phyloP scores from a whole-genome alignment of 495 filamentous ascomycete genomes.

The Massariosphaeria phaeospora region DNA sequence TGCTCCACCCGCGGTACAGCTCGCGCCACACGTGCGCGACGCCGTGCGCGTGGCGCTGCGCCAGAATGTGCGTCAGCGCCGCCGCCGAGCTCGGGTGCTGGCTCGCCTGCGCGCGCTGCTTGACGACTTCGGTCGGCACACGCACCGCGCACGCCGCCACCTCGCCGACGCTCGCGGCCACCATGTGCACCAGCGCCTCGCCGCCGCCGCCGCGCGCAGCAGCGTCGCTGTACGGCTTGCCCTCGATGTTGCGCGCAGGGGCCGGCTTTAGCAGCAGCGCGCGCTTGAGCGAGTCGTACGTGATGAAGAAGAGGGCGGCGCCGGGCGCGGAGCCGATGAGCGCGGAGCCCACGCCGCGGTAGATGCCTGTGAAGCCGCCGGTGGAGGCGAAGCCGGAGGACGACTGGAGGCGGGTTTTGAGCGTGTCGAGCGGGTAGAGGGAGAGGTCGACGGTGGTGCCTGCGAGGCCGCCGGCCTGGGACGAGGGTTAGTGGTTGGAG shows the following conservation, averaged over 20 bases:
- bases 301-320: slow-evolving; percentile 97
- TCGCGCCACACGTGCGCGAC: slow-evolving; percentile 64
- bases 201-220: slow-evolving; percentile 6
- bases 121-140: slow-evolving; percentile 94
- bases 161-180: slow-evolving; percentile 84
- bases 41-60: slow-evolving; percentile 43
- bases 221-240: slow-evolving; percentile 18
- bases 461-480: slow-evolving; percentile 42
- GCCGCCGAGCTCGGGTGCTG: slow-evolving; percentile 58
- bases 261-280: background rate
- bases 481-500: slow-evolving; percentile 47
- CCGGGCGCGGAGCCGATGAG: slow-evolving; percentile 91
- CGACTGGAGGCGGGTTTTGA: slow-evolving; percentile 74
- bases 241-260: slow-evolving; percentile 19
- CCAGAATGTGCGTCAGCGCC: slow-evolving; percentile 66
- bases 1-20: slow-evolving; percentile 81
- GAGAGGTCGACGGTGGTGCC: slow-evolving; percentile 44
- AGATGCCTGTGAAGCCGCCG: slow-evolving; percentile 69
- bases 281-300: slow-evolving; percentile 78
- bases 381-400: slow-evolving; percentile 68
- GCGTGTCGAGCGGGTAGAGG: slow-evolving; percentile 44
- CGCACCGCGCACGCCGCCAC: slow-evolving; percentile 86
- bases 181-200: slow-evolving; percentile 61
- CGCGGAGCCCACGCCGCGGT: slow-evolving; percentile 63
- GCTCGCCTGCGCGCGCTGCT: slow-evolving; percentile 88